Evolutionary conservation across 2,329 filamentous ascomycete genomes (phyloP), one percentile per base, ranked within the genome.

Genomic region (Pseudophaeomoniella oleicola): DNA sequence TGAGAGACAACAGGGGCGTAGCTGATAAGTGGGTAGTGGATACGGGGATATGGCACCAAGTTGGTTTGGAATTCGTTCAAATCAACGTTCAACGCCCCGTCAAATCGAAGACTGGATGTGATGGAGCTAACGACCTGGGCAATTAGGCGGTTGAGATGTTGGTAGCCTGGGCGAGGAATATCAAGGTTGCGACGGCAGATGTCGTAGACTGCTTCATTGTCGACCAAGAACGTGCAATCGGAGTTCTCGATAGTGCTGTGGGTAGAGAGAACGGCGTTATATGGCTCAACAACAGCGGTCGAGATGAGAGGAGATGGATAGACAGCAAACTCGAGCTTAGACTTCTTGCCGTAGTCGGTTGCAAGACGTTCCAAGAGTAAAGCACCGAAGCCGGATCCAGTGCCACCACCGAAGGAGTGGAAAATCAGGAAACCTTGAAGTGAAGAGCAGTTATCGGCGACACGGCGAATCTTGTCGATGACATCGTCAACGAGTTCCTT

Each of bases 41-140:
- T 78, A 52, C 75, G 67, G 16, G 75, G 75, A 55, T 75, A 79
- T 4, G 75, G 75, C 36, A 78, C 75, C 56, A 79, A 56, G 55
- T 79, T 79, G 46, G 75, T 79, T 59, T 79, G 75, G 63, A 79
- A 79, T 53, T 79, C 75, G 51, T 74, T 75, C 51, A 79, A 55
- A 55, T 79, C 75, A 50, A 79, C 75, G 44, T 79, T 79, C 50
- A 79, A 64, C 33, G 72, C 72, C 48, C 75, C 75, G 48, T 78
- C 73, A 44, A 78, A 79, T 36, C 75, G 66, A 44, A 79, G 59
- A 44, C 70, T 75, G 27, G 72, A 74, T 19, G 75, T 78, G 48
- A 79, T 77, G 19, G 72, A 76, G 57, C 71, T 75, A 46, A 79
- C 74, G 39, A 79, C 74, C 54, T 79, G 75, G 36, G 75, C 73